Conservation (phyloP, 805 yeast species). For the Saccharomycopsis guyanensis region DNA sequence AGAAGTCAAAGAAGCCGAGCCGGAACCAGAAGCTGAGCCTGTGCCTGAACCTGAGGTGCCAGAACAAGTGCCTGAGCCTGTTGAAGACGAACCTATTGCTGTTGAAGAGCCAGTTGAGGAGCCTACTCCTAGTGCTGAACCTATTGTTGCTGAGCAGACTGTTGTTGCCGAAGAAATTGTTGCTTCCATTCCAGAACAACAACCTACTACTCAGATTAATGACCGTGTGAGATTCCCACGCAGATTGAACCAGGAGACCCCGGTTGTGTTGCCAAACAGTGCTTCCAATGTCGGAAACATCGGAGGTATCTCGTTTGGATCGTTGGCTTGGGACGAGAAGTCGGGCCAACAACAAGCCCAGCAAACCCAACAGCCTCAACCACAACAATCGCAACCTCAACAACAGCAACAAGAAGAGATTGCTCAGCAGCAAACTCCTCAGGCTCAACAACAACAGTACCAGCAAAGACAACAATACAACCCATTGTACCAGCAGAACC, state of each 20-base stretch:
- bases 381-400: constrained; percentile 16
- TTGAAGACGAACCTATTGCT: neutral
- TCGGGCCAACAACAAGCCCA: constrained; percentile 20
- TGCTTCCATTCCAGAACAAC: constrained; percentile 13
- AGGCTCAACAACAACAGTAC: constrained; percentile 18
- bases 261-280: constrained; percentile 47
- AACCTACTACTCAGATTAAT: constrained; percentile 1
- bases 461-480: constrained; percentile 17
- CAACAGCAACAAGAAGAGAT: constrained; percentile 20
- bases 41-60: neutral
- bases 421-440: constrained; percentile 20
- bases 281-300: constrained; percentile 31
- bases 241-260: constrained; percentile 34
- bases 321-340: constrained; percentile 38
- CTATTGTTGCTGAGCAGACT: constrained; percentile 1
- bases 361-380: constrained; percentile 20
- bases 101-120: constrained; percentile 3
- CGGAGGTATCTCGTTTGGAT: constrained; percentile 59
- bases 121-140: constrained; percentile 5
- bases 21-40: constrained; percentile 1
- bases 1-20: constrained; percentile 16
- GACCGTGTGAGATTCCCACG: constrained; percentile 25
- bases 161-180: constrained; percentile 16
- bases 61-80: neutral
- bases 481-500: constrained; percentile 11